Conservation (phyloP, 768 basidiomycete species). For the Pisolithus albus region DNA sequence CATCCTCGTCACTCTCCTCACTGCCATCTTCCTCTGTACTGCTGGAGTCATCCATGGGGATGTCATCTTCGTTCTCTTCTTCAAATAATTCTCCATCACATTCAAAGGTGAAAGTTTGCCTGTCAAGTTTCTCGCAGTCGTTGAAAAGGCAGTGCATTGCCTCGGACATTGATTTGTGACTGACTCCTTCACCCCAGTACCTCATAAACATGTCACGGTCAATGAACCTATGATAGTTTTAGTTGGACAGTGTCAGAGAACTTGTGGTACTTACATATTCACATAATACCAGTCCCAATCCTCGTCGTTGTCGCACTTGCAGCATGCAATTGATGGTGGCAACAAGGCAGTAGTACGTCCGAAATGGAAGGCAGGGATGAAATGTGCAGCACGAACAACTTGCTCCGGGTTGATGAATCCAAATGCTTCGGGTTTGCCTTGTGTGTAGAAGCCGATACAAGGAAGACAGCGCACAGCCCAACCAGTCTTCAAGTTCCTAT, state of each 20-base stretch:
- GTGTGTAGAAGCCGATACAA: slow-evolving; percentile 17
- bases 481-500: slow-evolving; percentile 18
- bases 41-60: neutral
- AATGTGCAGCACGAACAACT: slow-evolving; percentile 34
- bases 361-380: slow-evolving; percentile 36
- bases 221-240: slow-evolving; percentile 26
- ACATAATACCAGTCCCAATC: slow-evolving; percentile 32
- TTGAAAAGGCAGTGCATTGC: neutral
- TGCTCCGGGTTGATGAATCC: slow-evolving; percentile 39
- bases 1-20: neutral
- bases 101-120: neutral
- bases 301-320: slow-evolving; percentile 8
- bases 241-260: neutral
- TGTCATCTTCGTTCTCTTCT: neutral
- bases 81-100: neutral
- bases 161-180: slow-evolving; percentile 14
- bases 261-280: slow-evolving; percentile 23
- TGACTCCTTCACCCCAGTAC: slow-evolving; percentile 24
- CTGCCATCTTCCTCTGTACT: neutral
- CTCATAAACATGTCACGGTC: slow-evolving; percentile 37
- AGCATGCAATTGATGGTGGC: slow-evolving; percentile 3
- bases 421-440: slow-evolving; percentile 24
- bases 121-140: neutral
- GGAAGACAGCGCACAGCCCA: slow-evolving; percentile 23
- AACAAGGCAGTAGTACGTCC: slow-evolving; percentile 14